phyloP scores from a whole-genome alignment of 2,329 filamentous ascomycete species.

The Paramyrothecium roridum region DNA sequence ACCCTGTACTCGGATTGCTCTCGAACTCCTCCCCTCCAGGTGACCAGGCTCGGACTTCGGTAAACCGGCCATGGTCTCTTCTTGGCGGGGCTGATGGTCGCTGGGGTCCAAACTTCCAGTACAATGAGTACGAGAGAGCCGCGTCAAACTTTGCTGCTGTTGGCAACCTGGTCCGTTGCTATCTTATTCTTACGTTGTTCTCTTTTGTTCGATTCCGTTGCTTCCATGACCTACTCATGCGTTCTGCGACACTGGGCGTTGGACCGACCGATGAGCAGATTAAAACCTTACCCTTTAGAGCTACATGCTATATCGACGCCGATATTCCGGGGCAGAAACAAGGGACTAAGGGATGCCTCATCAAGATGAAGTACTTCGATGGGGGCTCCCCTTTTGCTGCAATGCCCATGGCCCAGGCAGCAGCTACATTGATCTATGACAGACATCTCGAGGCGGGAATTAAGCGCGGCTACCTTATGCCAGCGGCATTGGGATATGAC shows the following conservation, averaged over 20 bases:
- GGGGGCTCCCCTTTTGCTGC: neutral
- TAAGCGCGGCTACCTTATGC: conserved; percentile 1
- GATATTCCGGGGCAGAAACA: neutral
- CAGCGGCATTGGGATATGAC: neutral
- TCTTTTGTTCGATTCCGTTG: conserved; percentile 5
- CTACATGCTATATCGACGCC: conserved; percentile 6
- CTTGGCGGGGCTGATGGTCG: conserved; percentile 5
- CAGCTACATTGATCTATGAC: conserved; percentile 5
- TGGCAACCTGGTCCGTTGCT: conserved; percentile 6
- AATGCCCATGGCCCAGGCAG: conserved; percentile 1
- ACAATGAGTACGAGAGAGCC: conserved; percentile 10
- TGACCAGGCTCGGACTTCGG: conserved; percentile 7
- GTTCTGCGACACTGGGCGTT: conserved; percentile 4
- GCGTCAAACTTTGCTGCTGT: conserved; percentile 7
- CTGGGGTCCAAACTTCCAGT: conserved; percentile 10
- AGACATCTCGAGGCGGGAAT: conserved; percentile 6
- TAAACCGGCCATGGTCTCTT: conserved; percentile 9
- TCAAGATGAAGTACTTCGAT: neutral
- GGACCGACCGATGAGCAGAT: conserved; percentile 8
- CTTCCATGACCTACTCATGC: conserved; percentile 5
- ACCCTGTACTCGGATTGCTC: conserved; percentile 6
- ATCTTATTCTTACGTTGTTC: conserved; percentile 7
- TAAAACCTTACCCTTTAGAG: conserved; percentile 8
- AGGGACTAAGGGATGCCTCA: neutral
- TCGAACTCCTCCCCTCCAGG: conserved; percentile 6